Conservation (phyloP, 2,329 filamentous ascomycete species). For the Diaporthe sp. region DNA sequence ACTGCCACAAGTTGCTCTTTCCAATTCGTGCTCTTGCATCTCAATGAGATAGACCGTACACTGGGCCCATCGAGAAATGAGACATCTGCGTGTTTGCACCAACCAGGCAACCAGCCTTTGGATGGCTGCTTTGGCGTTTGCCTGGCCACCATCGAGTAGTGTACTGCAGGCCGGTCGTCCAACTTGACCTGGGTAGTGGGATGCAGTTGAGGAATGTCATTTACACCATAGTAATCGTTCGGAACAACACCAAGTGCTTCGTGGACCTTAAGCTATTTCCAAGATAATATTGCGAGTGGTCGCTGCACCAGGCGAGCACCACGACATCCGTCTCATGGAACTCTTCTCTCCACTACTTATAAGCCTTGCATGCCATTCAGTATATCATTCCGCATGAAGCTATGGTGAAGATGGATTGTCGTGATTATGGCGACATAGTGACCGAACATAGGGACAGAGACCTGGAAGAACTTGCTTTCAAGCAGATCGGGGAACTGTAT, state of each 20-base stretch:
- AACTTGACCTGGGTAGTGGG: not conserved
- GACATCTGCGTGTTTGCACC: too few species aligned
- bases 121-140: not conserved
- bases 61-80: not conserved
- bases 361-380: too few species aligned
- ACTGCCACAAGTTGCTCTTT: not conserved
- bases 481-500: conserved; percentile 63
- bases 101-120: too few species aligned
- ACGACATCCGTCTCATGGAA: not conserved
- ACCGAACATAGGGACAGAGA: not conserved
- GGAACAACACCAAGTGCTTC: not conserved
- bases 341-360: too few species aligned
- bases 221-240: not conserved
- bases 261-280: not conserved
- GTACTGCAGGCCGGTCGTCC: not conserved
- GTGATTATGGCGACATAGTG: conserved; percentile 10
- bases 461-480: conserved; percentile 45
- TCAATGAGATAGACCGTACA: not conserved
- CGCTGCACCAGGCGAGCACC: not conserved
- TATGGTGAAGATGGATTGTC: conserved; percentile 7
- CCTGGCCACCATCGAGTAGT: not conserved
- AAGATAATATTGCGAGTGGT: not conserved
- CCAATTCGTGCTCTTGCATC: not conserved
- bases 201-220: not conserved
- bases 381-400: not conserved